Percentiles rank a stretch among this genome's conserved stretches.
Conservation (phyloP, 129 eudicot genomes). For the Helianthus tuberosus region DNA sequence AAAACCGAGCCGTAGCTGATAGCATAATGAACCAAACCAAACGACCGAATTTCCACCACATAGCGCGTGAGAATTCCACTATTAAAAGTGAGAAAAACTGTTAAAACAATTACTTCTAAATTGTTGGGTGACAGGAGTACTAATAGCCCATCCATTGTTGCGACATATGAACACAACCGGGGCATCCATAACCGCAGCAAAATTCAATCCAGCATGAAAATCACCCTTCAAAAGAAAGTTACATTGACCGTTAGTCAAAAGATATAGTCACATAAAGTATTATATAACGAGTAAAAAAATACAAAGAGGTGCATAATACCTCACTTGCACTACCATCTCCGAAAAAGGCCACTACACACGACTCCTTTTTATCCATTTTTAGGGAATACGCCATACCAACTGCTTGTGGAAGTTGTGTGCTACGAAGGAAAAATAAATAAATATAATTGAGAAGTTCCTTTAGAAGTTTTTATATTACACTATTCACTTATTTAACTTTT, state of each 20-base stretch:
- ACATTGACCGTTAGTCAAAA: background rate
- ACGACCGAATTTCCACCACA: too few relatives aligned
- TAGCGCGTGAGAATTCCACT: too few relatives aligned
- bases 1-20: too few relatives aligned
- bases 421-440: constrained; percentile 2
- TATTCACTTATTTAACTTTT: too few relatives aligned
- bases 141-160: constrained; percentile 92
- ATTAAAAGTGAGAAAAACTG: background rate
- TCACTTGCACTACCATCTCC: constrained; percentile 86
- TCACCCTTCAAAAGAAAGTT: constrained; percentile 58
- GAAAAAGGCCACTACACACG: constrained; percentile 69
- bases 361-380: constrained; percentile 73
- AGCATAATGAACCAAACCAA: too few relatives aligned
- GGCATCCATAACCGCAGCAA: constrained; percentile 86
- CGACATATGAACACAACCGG: constrained; percentile 81
- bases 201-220: constrained; percentile 81
- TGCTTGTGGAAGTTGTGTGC: constrained; percentile 93
- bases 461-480: too few relatives aligned
- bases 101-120: constrained; percentile 55
- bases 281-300: background rate
- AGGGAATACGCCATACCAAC: constrained; percentile 87
- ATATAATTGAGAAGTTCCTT: background rate
- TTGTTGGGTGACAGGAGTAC: constrained; percentile 76
- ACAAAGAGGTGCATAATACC: constrained; percentile 36
- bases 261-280: background rate